Percentiles rank a stretch among this genome's conserved stretches.
These are phyloP conservation scores for Leccinum griseonigrum DNA, from an alignment of 1,284 basidiomycete species.

Conservation along the genomic window DNA sequence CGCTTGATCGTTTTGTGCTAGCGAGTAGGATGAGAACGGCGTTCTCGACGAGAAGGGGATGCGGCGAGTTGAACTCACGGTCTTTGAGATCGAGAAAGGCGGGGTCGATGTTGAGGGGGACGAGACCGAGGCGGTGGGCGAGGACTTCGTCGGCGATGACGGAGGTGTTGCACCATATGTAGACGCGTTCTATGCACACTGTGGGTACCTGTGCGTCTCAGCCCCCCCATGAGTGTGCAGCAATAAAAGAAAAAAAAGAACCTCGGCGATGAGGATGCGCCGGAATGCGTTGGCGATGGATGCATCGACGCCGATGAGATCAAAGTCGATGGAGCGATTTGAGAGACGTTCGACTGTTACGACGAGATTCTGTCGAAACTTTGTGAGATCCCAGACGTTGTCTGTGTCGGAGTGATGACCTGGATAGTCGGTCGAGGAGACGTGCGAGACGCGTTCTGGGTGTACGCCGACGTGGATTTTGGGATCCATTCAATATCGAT, in stretches of 20 bases:
- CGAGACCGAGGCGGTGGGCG: conserved; percentile 85
- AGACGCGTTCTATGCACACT: conserved; percentile 91
- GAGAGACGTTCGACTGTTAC: conserved; percentile 79
- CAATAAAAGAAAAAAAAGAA: neutral
- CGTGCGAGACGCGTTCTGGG: conserved; percentile 74
- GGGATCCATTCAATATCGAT: conserved; percentile 27
- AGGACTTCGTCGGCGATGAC: conserved; percentile 96
- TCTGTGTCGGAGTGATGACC: conserved; percentile 85
- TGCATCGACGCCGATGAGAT: conserved; percentile 94
- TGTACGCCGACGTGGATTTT: conserved; percentile 56
- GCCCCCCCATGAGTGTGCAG: neutral
- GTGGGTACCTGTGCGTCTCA: conserved; percentile 73
- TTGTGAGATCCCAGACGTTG: conserved; percentile 76
- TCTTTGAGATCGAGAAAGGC: conserved; percentile 52
- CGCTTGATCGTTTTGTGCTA: conserved; percentile 51
- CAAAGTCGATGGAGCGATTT: conserved; percentile 86
- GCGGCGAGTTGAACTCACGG: conserved; percentile 24
- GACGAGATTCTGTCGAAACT: conserved; percentile 75
- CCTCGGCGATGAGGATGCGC: conserved; percentile 92
- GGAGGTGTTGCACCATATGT: conserved; percentile 94
- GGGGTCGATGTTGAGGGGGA: conserved; percentile 90
- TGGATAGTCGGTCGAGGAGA: conserved; percentile 82
- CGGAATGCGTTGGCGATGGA: conserved; percentile 95
- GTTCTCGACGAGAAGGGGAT: neutral
- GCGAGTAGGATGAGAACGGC: neutral